Conservation (phyloP, 2,329 filamentous ascomycete species). For the Verticillium tricorpus region DNA sequence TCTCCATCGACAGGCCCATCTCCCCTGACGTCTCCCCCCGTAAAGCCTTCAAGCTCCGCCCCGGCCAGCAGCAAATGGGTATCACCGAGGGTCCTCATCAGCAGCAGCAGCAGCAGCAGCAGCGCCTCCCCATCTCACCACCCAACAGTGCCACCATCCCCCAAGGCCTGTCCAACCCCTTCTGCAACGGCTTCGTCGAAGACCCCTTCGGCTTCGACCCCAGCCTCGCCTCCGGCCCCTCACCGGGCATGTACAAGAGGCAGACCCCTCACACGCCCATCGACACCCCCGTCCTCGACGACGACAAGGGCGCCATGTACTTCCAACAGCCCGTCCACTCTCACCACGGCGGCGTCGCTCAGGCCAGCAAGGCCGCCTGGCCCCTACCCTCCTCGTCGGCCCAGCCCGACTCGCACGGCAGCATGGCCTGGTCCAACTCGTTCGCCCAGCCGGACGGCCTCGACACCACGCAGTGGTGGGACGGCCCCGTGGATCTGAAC, state of each 20-base stretch:
- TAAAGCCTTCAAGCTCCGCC: slow-evolving; percentile 26
- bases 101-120: slow-evolving; percentile 18
- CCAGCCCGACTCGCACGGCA: slow-evolving; percentile 5
- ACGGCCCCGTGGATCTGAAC: slow-evolving; percentile 23
- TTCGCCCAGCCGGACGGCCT: slow-evolving; percentile 8
- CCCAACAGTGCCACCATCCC: slow-evolving; percentile 20
- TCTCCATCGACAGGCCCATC: slow-evolving; percentile 9
- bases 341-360: slow-evolving; percentile 11
- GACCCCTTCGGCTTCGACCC: slow-evolving; percentile 32
- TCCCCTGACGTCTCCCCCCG: slow-evolving; percentile 19
- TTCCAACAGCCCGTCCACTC: slow-evolving; percentile 14
- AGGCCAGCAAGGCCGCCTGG: slow-evolving; percentile 19
- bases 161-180: slow-evolving; percentile 19
- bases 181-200: slow-evolving; percentile 31
- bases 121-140: slow-evolving; percentile 14
- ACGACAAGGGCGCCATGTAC: slow-evolving; percentile 24
- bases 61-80: slow-evolving; percentile 12
- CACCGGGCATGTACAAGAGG: slow-evolving; percentile 22
- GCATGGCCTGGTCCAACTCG: slow-evolving; percentile 12
- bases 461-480: slow-evolving; percentile 24
- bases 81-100: neutral
- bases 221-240: slow-evolving; percentile 16
- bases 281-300: slow-evolving; percentile 29
- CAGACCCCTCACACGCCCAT: slow-evolving; percentile 30
- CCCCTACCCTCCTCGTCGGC: slow-evolving; percentile 14